phyloP scores from a whole-genome alignment of 345 rosid genomes.

The Hypericum androsaemum region DNA sequence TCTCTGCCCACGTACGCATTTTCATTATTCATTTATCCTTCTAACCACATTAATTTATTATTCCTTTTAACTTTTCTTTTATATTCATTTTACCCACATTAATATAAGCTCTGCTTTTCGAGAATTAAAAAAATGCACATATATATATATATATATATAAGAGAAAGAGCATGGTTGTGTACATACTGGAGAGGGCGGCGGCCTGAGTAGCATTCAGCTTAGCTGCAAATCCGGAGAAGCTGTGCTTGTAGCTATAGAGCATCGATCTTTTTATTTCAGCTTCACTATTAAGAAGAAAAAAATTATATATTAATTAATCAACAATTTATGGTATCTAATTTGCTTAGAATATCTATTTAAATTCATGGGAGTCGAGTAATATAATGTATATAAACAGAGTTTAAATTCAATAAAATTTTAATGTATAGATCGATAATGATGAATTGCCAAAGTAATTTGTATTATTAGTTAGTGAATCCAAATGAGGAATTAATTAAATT shows the following conservation, averaged over 20 bases:
- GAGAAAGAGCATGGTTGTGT: not conserved
- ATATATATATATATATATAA: not conserved
- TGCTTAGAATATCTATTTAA: too few relatives aligned
- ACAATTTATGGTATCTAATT: too few relatives aligned
- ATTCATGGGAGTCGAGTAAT: too few relatives aligned
- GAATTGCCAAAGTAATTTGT: too few relatives aligned
- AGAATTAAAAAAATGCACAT: too few relatives aligned
- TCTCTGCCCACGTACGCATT: slow-evolving; percentile 24
- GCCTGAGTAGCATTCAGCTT: slow-evolving; percentile 48
- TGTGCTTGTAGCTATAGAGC: slow-evolving; percentile 51
- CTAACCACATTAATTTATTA: too few relatives aligned
- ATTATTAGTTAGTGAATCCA: too few relatives aligned
- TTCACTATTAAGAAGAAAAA: slow-evolving; percentile 20
- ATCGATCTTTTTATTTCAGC: slow-evolving; percentile 44
- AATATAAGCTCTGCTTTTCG: too few relatives aligned
- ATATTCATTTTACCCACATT: too few relatives aligned
- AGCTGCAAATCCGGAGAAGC: slow-evolving; percentile 59
- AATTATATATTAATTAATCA: too few relatives aligned
- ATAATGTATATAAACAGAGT: not conserved
- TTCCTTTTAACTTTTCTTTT: too few relatives aligned
- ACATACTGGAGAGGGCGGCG: slow-evolving; percentile 34
- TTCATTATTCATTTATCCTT: not conserved
- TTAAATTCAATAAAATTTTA: not conserved
- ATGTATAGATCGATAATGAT: not conserved
- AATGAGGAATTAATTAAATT: too few relatives aligned